Base-by-base conservation (phyloP, 169 alveolate species). In the Plasmodium reichenowi region DNA sequence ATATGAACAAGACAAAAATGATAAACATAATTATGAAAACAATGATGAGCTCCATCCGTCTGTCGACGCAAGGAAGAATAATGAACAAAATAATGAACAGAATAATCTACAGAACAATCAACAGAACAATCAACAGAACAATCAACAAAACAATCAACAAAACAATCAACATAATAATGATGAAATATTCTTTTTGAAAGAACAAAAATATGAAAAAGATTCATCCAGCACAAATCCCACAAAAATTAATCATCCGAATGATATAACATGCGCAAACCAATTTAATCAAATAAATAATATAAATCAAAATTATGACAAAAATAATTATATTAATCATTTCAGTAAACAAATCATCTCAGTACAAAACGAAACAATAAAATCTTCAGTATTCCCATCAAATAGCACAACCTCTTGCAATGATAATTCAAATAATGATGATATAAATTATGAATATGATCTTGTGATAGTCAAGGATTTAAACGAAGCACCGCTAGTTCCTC, bases 401-500 rank as follows among this genome's bases (percentile, higher is more conserved):
- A 59, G 20, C 9, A 50, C 24, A 45, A 15, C 72, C 0, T 56
- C 38, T 24, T 48, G 17, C 2, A 13, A 26, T 45, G 24, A 59
- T 6, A 43, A 54, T n/a, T n/a, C 32, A 32, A 47, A 20, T n/a
- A 52, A 67, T 29, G n/a, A 7, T 24, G 38, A 78, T 43, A 26
- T 66, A 13, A 26, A 45, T 32, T 78, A 13, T 48, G 68, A 45
- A 47, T 66, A 52, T 43, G 76, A 60, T 43, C 54, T 78, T 50
- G 58, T 20, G 20, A 10, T 78, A 17, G 89, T 59, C n/a, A 54
- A 50, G 12, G 80, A 78, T 60, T 52, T 78, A 29, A 38, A 64
- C 13, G 29, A 32, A 20, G 89, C 89, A n/a, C 72, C 89, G 10
- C 17, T 78, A 60, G 50, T 67, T 10, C 78, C 80, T 17, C 68